Conservation (phyloP, 2,329 filamentous ascomycete genomes). For the Bretziella fagacearum region DNA sequence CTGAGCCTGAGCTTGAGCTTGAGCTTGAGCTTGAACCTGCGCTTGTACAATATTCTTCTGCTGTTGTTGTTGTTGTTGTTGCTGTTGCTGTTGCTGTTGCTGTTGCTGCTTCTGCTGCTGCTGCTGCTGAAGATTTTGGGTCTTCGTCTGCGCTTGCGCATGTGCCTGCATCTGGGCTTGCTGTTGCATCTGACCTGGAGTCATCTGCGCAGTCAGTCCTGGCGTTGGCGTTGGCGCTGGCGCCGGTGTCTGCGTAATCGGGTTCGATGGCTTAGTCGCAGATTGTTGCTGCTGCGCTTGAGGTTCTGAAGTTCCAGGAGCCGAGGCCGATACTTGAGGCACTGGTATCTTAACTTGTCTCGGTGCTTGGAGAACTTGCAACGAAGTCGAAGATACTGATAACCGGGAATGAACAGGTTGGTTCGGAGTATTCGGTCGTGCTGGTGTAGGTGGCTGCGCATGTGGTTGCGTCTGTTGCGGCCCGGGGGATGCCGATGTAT, state of each 20-base stretch:
- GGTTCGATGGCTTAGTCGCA: no score
- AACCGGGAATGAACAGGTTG: no score
- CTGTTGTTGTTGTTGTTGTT: conserved; percentile 18
- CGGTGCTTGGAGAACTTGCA: no score
- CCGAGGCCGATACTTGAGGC: no score
- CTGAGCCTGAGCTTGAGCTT: neutral
- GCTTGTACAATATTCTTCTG: conserved; percentile 10
- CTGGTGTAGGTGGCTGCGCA: no score
- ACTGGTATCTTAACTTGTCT: no score
- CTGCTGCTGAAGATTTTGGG: neutral
- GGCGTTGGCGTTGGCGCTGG: neutral
- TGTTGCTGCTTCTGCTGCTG: neutral
- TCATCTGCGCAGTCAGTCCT: neutral
- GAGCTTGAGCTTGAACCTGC: conserved; percentile 10
- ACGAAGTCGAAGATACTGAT: no score
- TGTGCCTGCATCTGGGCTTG: neutral
- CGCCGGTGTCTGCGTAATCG: neutral
- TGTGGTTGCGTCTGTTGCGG: no score
- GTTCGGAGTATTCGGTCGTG: no score
- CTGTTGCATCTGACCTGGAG: neutral
- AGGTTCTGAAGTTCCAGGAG: no score
- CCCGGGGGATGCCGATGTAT: no score
- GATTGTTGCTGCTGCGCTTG: no score
- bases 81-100: conserved; percentile 2
- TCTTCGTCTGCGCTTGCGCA: neutral